Evolutionary conservation across 495 filamentous ascomycete species (phyloP), one percentile per base, ranked within the genome.

Genomic region (Neurospora tetrasperma): DNA sequence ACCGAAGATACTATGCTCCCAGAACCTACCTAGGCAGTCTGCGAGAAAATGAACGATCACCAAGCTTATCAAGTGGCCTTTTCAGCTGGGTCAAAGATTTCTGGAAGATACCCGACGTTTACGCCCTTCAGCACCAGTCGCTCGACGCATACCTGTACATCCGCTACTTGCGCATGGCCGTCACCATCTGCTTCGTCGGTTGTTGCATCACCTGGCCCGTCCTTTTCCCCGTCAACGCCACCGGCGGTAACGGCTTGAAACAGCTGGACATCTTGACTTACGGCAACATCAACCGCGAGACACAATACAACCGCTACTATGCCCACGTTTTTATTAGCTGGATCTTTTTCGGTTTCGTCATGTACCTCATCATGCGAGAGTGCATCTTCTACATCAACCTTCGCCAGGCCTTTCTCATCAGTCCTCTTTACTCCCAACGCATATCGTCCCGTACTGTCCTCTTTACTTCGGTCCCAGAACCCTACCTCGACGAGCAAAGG

Each of bases 371-470:
- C 74, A 92, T 94, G 74, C 89, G 96, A 68, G 96, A 99, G 83
- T 90, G 89, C 83, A 91, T 99, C 80, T 98, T 89, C 87, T 97
- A 92, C 82, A 92, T 97, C 87, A 98, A 97, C 81, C 81, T 98
- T 73, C 93, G 95, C 76, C 96, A 99, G 85, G 96, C 96, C 1
- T 97, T 97, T 83, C 85, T 96, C 69, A 86, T 97, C 72, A 94
- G 94, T 44, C 95, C 94, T 18, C 85, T 93, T 39, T 95, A 97
- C 81, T 88, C 94, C 69, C 92, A 89, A 76, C 93, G 95, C 76
- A 90, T 98, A 73, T 98, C 96, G 3, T 96, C 96, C 4, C 89
- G 94, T 73, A 98, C 95, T 42, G 93, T 99, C 7, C 89, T 99
- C 16, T 97, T 97, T 81, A 90, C 93, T 38, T 91, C 92, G 11